phyloP scores from a whole-genome alignment of 805 yeast species.

The Candida ponderosae region DNA sequence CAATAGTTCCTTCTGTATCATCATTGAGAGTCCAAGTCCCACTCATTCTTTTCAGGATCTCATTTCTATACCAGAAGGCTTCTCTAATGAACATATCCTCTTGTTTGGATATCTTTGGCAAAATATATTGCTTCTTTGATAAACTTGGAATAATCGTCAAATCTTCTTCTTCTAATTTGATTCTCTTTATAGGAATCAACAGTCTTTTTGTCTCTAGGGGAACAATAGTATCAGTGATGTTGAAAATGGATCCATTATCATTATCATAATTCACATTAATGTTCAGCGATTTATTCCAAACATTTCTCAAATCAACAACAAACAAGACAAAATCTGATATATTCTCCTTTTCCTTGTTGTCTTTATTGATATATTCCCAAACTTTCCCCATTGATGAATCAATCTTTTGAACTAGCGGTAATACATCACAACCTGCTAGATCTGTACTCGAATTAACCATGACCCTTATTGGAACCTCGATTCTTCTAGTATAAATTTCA shows the following conservation, averaged over 20 bases:
- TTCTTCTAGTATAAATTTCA: slow-evolving; percentile 39
- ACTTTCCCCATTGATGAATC: slow-evolving; percentile 12
- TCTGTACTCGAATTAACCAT: slow-evolving; percentile 71
- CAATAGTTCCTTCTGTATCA: slow-evolving; percentile 48
- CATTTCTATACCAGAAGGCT: slow-evolving; percentile 76
- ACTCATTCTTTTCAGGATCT: slow-evolving; percentile 44
- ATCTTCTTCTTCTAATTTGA: slow-evolving; percentile 33
- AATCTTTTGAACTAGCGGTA: slow-evolving; percentile 40
- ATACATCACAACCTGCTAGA: slow-evolving; percentile 65
- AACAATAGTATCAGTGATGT: slow-evolving; percentile 22
- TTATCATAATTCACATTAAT: slow-evolving; percentile 27
- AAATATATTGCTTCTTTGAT: slow-evolving; percentile 59
- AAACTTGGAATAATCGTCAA: slow-evolving; percentile 64
- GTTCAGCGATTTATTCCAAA: slow-evolving; percentile 57
- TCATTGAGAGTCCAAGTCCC: slow-evolving; percentile 60
- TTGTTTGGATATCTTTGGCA: slow-evolving; percentile 39
- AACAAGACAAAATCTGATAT: slow-evolving; percentile 52
- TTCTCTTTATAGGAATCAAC: slow-evolving; percentile 61
- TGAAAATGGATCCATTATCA: slow-evolving; percentile 10
- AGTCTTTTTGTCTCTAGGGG: slow-evolving; percentile 48
- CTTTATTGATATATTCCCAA: slow-evolving; percentile 20
- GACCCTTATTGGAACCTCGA: slow-evolving; percentile 61
- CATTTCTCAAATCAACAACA: slow-evolving; percentile 71
- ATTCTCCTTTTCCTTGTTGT: slow-evolving; percentile 4
- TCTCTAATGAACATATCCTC: slow-evolving; percentile 52